Conservation (phyloP, 2,329 filamentous ascomycete genomes). For the Neonectria coccinea region DNA sequence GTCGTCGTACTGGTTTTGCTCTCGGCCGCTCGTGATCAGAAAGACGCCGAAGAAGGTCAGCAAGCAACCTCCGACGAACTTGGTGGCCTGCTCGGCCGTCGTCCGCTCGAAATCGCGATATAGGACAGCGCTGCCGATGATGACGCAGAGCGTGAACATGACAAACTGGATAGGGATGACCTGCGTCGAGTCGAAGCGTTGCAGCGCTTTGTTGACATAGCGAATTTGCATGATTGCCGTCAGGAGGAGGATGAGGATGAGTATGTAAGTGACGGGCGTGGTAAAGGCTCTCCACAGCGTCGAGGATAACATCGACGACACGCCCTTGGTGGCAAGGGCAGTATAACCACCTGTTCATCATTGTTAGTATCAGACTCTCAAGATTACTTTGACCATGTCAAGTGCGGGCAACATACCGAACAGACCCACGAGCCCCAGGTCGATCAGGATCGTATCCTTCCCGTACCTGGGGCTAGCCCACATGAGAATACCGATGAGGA, state of each 20-base stretch:
- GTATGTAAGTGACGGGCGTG: constrained; percentile 89
- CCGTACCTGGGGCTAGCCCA: constrained; percentile 87
- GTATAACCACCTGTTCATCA: constrained; percentile 83
- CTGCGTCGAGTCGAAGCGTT: constrained; percentile 95
- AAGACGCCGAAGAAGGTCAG: constrained; percentile 98
- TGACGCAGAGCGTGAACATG: constrained; percentile 94
- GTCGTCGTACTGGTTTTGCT: constrained; percentile 65
- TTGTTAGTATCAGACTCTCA: constrained; percentile 27
- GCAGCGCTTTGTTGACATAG: constrained; percentile 89
- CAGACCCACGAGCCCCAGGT: constrained; percentile 90
- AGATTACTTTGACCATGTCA: neutral
- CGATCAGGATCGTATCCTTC: constrained; percentile 87
- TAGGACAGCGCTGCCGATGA: constrained; percentile 90
- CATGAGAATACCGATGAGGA: constrained; percentile 81
- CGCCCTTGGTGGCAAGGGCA: constrained; percentile 94
- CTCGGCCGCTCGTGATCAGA: constrained; percentile 89
- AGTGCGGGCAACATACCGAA: constrained; percentile 74
- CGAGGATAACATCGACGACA: constrained; percentile 93
- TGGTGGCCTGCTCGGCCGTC: constrained; percentile 76
- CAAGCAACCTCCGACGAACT: constrained; percentile 91
- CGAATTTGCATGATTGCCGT: constrained; percentile 97
- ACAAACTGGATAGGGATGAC: constrained; percentile 99
- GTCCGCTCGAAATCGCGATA: constrained; percentile 96
- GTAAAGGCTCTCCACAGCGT: constrained; percentile 89
- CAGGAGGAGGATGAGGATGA: constrained; percentile 81